These are phyloP conservation scores for Lipomyces anomalus DNA, from an alignment of 805 yeast species.

Conservation along the genomic window DNA sequence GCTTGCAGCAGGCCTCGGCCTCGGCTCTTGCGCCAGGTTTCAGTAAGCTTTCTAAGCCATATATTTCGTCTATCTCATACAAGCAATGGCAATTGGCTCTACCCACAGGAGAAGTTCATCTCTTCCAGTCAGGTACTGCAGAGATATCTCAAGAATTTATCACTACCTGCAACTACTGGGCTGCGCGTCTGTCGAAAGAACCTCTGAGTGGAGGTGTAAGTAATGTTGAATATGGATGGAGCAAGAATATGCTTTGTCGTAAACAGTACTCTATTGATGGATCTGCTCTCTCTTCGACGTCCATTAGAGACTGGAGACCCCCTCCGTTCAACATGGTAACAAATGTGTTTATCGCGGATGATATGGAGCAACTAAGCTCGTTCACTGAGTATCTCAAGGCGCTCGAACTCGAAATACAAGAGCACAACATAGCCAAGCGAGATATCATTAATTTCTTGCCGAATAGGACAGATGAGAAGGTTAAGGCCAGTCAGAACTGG, in stretches of 20 bases:
- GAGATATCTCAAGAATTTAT: constrained; percentile 67
- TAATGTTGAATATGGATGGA: constrained; percentile 77
- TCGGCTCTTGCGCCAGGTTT: constrained; percentile 35
- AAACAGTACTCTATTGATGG: background rate
- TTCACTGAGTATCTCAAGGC: constrained; percentile 39
- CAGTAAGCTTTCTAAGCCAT: constrained; percentile 1
- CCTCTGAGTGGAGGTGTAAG: constrained; percentile 70
- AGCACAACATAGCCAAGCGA: constrained; percentile 41
- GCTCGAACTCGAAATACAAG: constrained; percentile 38
- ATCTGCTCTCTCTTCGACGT: no score
- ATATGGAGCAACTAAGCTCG: constrained; percentile 37
- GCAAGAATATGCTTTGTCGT: background rate
- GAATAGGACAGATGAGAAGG: constrained; percentile 25
- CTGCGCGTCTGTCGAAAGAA: constrained; percentile 74
- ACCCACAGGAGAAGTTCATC: constrained; percentile 43
- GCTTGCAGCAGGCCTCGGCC: constrained; percentile 44
- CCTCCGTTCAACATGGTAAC: constrained; percentile 26
- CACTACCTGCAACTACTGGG: constrained; percentile 84
- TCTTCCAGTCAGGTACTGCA: constrained; percentile 60
- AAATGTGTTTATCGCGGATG: constrained; percentile 26
- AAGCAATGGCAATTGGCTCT: constrained; percentile 52
- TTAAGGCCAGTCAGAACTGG: constrained; percentile 33
- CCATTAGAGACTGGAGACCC: constrained; percentile 3
- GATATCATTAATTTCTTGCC: constrained; percentile 35
- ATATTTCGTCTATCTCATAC: constrained; percentile 34